Conservation (phyloP, 352 stramenopile species). For the Phytophthora hibernalis region DNA sequence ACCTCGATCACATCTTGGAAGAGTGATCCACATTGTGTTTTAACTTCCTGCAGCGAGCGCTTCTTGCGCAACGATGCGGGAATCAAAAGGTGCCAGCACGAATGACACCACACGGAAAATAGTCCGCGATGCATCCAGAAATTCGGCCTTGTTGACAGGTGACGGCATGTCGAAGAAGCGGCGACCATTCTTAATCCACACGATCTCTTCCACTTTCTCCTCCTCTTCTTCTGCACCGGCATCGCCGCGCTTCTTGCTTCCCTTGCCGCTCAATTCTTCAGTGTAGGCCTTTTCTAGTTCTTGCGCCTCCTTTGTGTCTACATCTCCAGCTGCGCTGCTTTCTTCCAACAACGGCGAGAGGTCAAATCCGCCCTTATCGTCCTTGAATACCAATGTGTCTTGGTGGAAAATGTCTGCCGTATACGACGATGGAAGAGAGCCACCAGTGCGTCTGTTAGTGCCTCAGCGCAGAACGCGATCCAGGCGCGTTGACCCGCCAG, state of each 20-base stretch:
- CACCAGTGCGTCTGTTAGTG: conserved; percentile 54
- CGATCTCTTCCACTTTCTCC: conserved; percentile 44
- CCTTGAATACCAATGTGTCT: conserved; percentile 50
- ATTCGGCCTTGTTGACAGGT: conserved; percentile 69
- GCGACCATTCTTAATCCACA: conserved; percentile 60
- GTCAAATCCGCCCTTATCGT: conserved; percentile 63
- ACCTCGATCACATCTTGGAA: conserved; percentile 90
- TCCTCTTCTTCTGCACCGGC: conserved; percentile 24
- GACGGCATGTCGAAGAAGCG: conserved; percentile 87
- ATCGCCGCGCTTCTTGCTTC: conserved; percentile 36
- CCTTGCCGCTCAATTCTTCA: conserved; percentile 51
- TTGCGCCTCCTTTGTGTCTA: conserved; percentile 21
- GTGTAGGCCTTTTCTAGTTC: conserved; percentile 56
- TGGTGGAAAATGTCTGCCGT: conserved; percentile 57
- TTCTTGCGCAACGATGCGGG: conserved; percentile 60
- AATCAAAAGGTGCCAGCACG: conserved; percentile 83
- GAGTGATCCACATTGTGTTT: conserved; percentile 73
- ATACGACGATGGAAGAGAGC: conserved; percentile 41
- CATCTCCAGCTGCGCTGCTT: not conserved
- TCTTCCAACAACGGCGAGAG: conserved; percentile 47
- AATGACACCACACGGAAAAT: conserved; percentile 87
- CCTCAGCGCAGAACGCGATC: conserved; percentile 47
- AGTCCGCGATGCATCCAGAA: conserved; percentile 66
- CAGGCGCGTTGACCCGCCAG: conserved; percentile 45
- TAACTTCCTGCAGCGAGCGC: conserved; percentile 74